Conservation (phyloP, 2,329 filamentous ascomycete genomes). For the Coniosporium uncinatum region DNA sequence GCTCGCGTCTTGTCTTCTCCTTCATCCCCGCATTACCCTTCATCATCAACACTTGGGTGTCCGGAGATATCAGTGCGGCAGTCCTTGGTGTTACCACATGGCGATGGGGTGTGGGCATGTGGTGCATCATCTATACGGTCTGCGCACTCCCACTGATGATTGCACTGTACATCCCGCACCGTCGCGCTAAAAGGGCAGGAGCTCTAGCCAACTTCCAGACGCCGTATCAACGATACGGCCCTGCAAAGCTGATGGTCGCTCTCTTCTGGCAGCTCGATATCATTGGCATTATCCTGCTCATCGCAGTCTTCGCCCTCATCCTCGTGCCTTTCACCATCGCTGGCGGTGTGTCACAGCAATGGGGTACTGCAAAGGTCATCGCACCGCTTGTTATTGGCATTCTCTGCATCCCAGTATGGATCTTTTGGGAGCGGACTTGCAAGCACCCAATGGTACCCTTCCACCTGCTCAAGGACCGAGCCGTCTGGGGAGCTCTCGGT, state of each 20-base stretch:
- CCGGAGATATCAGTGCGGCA: constrained; percentile 47
- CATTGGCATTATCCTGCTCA: constrained; percentile 40
- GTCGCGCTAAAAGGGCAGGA: constrained; percentile 46
- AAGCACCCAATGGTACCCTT: constrained; percentile 54
- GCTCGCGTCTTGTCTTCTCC: constrained; percentile 58
- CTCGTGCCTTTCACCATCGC: constrained; percentile 50
- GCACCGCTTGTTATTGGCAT: constrained; percentile 46
- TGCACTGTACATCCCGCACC: constrained; percentile 43
- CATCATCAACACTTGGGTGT: constrained; percentile 57
- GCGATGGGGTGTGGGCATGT: constrained; percentile 58
- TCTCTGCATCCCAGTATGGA: constrained; percentile 40
- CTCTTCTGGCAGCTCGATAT: constrained; percentile 52
- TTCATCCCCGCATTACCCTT: constrained; percentile 57
- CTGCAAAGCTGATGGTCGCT: constrained; percentile 25
- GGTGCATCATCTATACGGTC: constrained; percentile 53
- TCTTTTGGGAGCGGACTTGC: constrained; percentile 48
- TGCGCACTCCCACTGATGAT: constrained; percentile 49
- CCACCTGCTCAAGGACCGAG: constrained; percentile 42
- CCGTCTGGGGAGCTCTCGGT: constrained; percentile 57
- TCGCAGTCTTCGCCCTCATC: constrained; percentile 40
- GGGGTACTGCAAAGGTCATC: constrained; percentile 45
- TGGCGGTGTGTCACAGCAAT: constrained; percentile 39
- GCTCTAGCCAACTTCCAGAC: constrained; percentile 37
- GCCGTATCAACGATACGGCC: constrained; percentile 35
- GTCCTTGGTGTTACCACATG: constrained; percentile 46